Evolutionary conservation across 495 filamentous ascomycete genomes (phyloP).

Genomic region (Chaetomium cochliodes): DNA sequence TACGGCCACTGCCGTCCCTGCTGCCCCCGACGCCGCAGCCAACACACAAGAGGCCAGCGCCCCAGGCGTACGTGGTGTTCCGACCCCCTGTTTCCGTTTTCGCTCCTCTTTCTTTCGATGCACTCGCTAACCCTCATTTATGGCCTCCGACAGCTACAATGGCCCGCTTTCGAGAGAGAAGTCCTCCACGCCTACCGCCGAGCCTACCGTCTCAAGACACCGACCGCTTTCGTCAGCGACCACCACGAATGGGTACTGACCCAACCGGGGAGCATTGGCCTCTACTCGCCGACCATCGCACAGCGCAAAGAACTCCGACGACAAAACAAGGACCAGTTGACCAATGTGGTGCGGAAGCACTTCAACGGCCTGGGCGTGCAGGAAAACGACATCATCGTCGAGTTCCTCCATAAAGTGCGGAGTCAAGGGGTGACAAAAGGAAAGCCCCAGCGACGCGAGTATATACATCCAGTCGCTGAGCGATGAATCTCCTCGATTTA

Average conservation of each 20-base stretch:
- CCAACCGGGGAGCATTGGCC: conserved; percentile 63
- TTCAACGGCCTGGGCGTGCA: conserved; percentile 82
- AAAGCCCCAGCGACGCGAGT: conserved; percentile 32
- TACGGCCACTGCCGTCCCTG: conserved; percentile 31
- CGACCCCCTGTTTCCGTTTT: not conserved
- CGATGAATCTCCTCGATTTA: conserved; percentile 11
- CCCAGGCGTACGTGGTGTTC: conserved; percentile 33
- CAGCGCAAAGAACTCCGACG: conserved; percentile 59
- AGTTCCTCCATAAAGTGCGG: conserved; percentile 79
- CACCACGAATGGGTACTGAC: conserved; percentile 72
- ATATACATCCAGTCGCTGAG: conserved; percentile 27
- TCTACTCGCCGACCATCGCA: conserved; percentile 71
- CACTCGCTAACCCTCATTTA: conserved; percentile 26
- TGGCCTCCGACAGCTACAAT: conserved; percentile 59
- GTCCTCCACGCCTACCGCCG: conserved; percentile 80
- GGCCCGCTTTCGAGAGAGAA: conserved; percentile 67
- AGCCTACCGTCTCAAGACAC: conserved; percentile 69
- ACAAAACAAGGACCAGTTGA: conserved; percentile 74
- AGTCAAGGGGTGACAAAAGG: conserved; percentile 38
- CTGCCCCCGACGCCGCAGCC: conserved; percentile 24
- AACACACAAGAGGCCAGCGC: conserved; percentile 27
- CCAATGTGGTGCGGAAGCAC: conserved; percentile 80
- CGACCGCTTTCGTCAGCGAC: conserved; percentile 66
- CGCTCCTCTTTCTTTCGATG: not conserved
- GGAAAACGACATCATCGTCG: conserved; percentile 85